phyloP scores from a whole-genome alignment of 768 basidiomycete genomes.

The Naganishia friedmannii region DNA sequence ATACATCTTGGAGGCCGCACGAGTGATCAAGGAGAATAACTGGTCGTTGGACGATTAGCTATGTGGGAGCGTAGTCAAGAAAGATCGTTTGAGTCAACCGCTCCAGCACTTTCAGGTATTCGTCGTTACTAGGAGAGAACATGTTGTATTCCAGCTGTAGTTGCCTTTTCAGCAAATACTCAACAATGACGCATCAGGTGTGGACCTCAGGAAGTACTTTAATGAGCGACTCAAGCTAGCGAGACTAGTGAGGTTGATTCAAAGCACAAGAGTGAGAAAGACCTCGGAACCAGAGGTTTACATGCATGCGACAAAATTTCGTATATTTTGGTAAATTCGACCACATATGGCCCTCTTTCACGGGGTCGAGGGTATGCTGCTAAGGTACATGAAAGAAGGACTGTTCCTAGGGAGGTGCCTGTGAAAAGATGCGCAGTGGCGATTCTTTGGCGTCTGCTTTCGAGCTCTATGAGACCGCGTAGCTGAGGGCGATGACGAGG shows the following conservation, averaged over 20 bases:
- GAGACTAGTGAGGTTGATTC: no score
- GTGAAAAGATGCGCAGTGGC: neutral
- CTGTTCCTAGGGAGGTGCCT: neutral
- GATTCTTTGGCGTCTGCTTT: neutral
- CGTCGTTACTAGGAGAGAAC: neutral
- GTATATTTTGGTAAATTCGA: neutral
- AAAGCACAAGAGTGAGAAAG: no score
- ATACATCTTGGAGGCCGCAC: slow-evolving; percentile 49
- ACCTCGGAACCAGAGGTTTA: neutral
- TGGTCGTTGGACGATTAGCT: slow-evolving; percentile 17
- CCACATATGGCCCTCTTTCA: neutral
- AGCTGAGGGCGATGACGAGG: slow-evolving; percentile 74
- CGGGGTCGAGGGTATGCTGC: neutral
- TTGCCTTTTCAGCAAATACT: neutral
- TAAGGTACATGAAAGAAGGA: neutral
- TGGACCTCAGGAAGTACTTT: no score
- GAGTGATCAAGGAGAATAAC: slow-evolving; percentile 50
- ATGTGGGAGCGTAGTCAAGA: neutral
- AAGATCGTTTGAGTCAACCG: neutral
- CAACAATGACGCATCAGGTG: no score
- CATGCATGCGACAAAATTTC: neutral
- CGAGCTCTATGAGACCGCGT: slow-evolving; percentile 43
- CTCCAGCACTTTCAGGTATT: neutral
- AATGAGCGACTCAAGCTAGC: no score
- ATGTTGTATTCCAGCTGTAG: neutral